Evolutionary conservation across 2,329 filamentous ascomycete genomes (phyloP), one percentile per base, ranked within the genome.

Genomic region (Albifimbria verrucaria): DNA sequence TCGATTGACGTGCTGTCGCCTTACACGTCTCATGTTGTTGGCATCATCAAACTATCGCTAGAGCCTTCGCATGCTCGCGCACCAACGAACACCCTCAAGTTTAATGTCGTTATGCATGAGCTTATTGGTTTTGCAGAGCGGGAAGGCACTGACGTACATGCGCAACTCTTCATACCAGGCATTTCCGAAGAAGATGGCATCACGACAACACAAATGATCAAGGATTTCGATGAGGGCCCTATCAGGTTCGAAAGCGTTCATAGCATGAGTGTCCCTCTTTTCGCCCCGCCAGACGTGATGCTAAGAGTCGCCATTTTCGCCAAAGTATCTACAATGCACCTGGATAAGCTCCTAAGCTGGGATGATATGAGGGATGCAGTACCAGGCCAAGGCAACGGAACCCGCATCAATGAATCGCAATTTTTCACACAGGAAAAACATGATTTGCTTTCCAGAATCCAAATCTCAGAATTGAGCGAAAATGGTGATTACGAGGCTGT

Each of bases 51-150:
- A 64, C 76, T 99, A 36, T 93, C 93, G 0, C 76, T 99, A 7
- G 94, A 99, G 66, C 94, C 94, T 15, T 97, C 93, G 1, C 93
- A 91, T 47, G 92, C 93, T 2, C 87, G 95, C 63, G 93, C 92
- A 4, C 94, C 94, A 15, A 89, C 90, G 12, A 94, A 90, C 54
- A 97, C 90, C 2, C 76, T 97, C 53, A 99, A 97, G 68, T 99
- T 99, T 75, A 99, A 97, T 64, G 92, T 97, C 5, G 92, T 97
- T 26, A 96, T 99, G 90, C 92, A 96, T 65, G 92, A 97, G 66
- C 83, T 99, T 73, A 76, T 94, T 32, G 94, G 94, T 1, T 99
- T 99, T 62, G 89, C 94, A 0, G 94, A 99, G 72, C 85, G 93
- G 57, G 94, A 99, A 74, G 94, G 94, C 15, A 96, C 90, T 0